phyloP scores from a whole-genome alignment of 176 grass and related monocot genomes.

The Zea mays region DNA sequence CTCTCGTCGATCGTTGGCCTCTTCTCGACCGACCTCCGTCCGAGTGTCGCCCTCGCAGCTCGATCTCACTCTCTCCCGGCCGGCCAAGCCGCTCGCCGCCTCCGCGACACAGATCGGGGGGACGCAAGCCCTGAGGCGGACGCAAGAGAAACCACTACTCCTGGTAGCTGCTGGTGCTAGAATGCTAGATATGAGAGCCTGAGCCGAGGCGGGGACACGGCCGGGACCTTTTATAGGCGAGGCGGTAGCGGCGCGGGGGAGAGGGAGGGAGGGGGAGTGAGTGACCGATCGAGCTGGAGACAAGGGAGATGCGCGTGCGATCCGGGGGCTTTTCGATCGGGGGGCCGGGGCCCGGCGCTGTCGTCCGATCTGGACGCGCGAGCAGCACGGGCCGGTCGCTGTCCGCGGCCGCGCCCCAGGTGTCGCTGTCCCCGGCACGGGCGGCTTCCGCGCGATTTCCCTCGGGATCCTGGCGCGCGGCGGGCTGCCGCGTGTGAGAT shows the following conservation, averaged over 20 bases:
- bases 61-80: background rate
- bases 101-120: background rate
- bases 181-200: background rate
- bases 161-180: background rate
- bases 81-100: background rate
- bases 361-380: constrained; percentile 37
- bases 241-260: background rate
- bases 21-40: background rate
- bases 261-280: constrained; percentile 1
- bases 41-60: background rate
- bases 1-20: background rate
- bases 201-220: constrained; percentile 3
- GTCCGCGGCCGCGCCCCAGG: constrained; percentile 36
- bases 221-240: constrained; percentile 42
- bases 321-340: constrained; percentile 12
- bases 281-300: background rate
- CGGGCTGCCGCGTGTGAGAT: constrained; percentile 46
- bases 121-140: background rate
- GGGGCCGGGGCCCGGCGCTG: constrained; percentile 24
- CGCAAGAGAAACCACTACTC: background rate
- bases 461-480: constrained; percentile 1
- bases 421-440: background rate
- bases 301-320: constrained; percentile 47
- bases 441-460: constrained; percentile 33
- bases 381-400: constrained; percentile 30